Conservation (phyloP, 495 filamentous ascomycete genomes). For the Usnea hakonensis region DNA sequence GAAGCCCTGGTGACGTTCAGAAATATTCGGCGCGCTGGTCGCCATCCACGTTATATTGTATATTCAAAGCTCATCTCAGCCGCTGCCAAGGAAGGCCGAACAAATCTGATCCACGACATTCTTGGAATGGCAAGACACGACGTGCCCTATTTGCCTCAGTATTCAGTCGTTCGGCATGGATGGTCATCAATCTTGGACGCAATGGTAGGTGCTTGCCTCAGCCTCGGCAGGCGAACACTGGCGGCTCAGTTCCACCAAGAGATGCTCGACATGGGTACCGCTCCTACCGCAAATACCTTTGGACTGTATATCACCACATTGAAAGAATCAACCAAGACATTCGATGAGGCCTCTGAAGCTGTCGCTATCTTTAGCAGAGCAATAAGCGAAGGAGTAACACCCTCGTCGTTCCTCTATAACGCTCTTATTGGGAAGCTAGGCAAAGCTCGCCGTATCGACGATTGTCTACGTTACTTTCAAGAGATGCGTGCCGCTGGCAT, state of each 20-base stretch:
- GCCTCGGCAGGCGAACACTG: conserved; percentile 64
- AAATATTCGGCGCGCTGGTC: conserved; percentile 86
- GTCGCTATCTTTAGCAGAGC: conserved; percentile 95
- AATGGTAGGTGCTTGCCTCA: conserved; percentile 91
- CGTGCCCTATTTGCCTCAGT: conserved; percentile 73
- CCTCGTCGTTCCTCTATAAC: conserved; percentile 95
- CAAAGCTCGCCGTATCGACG: conserved; percentile 93
- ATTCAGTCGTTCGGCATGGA: conserved; percentile 78
- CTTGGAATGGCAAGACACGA: conserved; percentile 79
- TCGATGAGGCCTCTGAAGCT: conserved; percentile 93
- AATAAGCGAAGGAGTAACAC: conserved; percentile 87
- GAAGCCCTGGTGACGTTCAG: conserved; percentile 76
- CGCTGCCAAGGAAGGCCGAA: conserved; percentile 72
- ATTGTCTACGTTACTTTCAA: conserved; percentile 94
- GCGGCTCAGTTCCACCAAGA: conserved; percentile 87
- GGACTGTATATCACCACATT: conserved; percentile 97
- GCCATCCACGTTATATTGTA: conserved; percentile 89
- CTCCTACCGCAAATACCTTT: conserved; percentile 94
- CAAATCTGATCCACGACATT: conserved; percentile 77
- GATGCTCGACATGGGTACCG: conserved; percentile 74
- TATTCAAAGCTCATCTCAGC: conserved; percentile 91
- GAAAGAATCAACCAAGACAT: conserved; percentile 93
- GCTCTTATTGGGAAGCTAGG: conserved; percentile 96
- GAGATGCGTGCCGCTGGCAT: conserved; percentile 93
- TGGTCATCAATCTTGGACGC: conserved; percentile 93